These are phyloP conservation scores for Synchytrium microbalum DNA, from an alignment of 371 early-diverging fungal genomes.

Conservation along the genomic window DNA sequence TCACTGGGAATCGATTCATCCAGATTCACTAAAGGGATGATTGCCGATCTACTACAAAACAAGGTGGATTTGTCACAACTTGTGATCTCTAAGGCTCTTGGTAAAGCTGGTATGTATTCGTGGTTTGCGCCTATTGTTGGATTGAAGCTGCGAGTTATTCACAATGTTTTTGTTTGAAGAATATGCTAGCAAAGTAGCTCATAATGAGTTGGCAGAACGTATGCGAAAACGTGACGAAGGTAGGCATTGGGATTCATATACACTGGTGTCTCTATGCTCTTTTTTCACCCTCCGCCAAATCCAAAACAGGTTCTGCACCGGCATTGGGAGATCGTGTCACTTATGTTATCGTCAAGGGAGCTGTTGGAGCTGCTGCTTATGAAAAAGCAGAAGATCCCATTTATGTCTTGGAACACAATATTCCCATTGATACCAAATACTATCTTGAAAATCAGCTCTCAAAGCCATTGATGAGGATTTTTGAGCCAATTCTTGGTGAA, in stretches of 20 bases:
- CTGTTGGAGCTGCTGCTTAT: conserved; percentile 85
- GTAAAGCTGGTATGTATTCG: conserved; percentile 62
- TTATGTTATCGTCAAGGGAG: conserved; percentile 94
- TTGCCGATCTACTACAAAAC: conserved; percentile 91
- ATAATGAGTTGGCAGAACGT: conserved; percentile 93
- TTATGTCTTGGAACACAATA: conserved; percentile 96
- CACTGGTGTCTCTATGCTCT: neutral
- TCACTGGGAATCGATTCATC: neutral
- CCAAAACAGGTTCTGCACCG: conserved; percentile 73
- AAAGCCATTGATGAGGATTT: conserved; percentile 95
- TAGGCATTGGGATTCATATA: neutral
- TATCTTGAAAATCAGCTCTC: conserved; percentile 98
- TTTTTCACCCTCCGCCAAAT: conserved; percentile 4
- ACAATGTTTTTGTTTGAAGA: conserved; percentile 38
- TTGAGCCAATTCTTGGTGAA: conserved; percentile 97
- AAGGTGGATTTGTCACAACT: conserved; percentile 96
- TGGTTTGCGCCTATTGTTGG: conserved; percentile 2
- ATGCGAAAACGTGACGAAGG: conserved; percentile 96
- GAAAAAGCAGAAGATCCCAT: conserved; percentile 99
- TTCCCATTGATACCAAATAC: conserved; percentile 98
- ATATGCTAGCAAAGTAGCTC: conserved; percentile 96
- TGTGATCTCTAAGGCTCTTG: conserved; percentile 96
- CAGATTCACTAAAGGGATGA: conserved; percentile 84
- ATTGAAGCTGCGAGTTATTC: too few species aligned
- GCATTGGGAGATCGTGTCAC: conserved; percentile 98